Evolutionary conservation across 306 rosid genomes (phyloP).

Genomic region (Cucumis melo): DNA sequence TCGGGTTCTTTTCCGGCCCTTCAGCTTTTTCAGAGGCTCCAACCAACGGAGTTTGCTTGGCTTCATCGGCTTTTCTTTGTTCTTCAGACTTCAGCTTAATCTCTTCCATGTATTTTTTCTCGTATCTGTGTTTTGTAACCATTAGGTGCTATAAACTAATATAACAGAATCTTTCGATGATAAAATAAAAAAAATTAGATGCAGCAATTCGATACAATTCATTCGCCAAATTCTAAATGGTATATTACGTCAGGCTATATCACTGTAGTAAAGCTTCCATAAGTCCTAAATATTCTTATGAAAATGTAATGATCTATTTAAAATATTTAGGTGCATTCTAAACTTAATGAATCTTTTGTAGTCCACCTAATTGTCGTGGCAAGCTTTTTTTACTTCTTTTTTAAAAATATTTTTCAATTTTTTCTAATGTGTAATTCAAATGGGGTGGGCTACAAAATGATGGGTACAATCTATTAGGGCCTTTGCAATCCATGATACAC

Average conservation of each 20-base stretch:
- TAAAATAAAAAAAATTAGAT: not conserved
- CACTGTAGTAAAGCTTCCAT: not conserved
- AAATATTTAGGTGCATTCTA: too few relatives aligned
- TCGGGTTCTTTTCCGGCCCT: slow-evolving; percentile 34
- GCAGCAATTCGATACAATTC: not conserved
- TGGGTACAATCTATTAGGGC: too few relatives aligned
- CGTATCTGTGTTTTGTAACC: slow-evolving; percentile 40
- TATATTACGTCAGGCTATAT: not conserved
- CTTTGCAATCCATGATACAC: too few relatives aligned
- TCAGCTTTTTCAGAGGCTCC: slow-evolving; percentile 44
- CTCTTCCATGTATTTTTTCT: slow-evolving; percentile 76
- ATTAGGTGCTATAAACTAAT: slow-evolving; percentile 1
- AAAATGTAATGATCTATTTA: not conserved
- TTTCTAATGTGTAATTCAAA: too few relatives aligned
- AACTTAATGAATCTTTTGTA: too few relatives aligned
- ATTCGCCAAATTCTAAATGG: not conserved
- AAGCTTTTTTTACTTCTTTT: too few relatives aligned
- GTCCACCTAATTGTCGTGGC: too few relatives aligned
- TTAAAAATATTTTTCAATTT: too few relatives aligned
- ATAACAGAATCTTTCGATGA: not conserved
- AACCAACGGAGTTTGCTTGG: slow-evolving; percentile 28
- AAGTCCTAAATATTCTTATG: not conserved
- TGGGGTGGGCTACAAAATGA: too few relatives aligned
- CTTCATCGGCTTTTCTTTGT: slow-evolving; percentile 27
- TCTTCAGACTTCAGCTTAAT: slow-evolving; percentile 55